Evolutionary conservation across 768 basidiomycete species (phyloP), one percentile per base, ranked within the genome.

Genomic region (Rhodotorula diobovata): DNA sequence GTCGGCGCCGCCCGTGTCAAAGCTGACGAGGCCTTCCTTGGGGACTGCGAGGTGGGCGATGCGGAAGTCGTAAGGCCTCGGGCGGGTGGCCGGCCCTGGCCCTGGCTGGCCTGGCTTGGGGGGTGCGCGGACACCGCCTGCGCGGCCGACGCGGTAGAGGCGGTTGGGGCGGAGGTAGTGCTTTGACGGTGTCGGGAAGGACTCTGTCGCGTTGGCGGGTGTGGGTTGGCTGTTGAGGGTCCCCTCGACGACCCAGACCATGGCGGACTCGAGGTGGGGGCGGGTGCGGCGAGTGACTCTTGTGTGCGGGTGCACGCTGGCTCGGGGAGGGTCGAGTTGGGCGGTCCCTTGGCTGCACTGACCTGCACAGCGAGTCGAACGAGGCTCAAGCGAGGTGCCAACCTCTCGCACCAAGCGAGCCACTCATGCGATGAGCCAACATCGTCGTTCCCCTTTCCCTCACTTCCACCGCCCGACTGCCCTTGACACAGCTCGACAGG

Each of bases 181-280:
- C 5, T 39, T 35, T 0, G 69, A 46, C 2, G 5, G 28, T 20
- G 63, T 1, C 0, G 66, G 69, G 5, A 48, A 12, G 18, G 41
- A 14, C 15, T 70, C 65, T 48, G 28, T 9, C 0, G 2, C 28
- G 21, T 63, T 69, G 67, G 56, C 4, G 41, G 54, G 55, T 9
- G n/a, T 8, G 41, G 34, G 39, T 21, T 28, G 6, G 55, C 32
- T 59, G 50, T 60, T 23, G 41, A 71, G 62, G 2, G 61, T 45
- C 11, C 70, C 70, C 28, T 63, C 25, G 20, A 71, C 66, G 28
- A 71, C 32, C 70, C 70, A 71, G 41, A 71, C 70, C 70, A 71
- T 71, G 51, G 25, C 28, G 28, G 28, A 12, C 28, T 8, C 3
- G 20, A n/a, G 28, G 50, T 51, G 50, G 23, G 50, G 39, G 39